These are phyloP conservation scores for Pisolithus orientalis DNA, from an alignment of 768 basidiomycete genomes.

Conservation along the genomic window DNA sequence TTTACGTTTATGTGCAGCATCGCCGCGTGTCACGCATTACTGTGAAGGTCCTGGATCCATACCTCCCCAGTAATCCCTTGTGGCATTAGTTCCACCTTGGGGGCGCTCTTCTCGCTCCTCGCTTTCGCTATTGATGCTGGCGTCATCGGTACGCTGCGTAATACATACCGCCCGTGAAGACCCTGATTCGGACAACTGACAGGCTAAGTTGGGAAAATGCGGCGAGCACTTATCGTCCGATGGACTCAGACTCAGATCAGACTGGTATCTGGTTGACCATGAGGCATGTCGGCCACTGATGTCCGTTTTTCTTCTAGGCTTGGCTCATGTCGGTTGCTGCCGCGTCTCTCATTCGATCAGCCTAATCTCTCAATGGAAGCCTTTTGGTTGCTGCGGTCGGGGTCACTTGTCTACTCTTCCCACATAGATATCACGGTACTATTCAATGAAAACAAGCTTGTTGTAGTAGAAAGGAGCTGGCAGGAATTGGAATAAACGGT, in stretches of 20 bases:
- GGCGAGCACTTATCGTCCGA: slow-evolving; percentile 3
- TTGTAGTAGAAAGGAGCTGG: too few relatives aligned
- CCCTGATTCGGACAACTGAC: slow-evolving; percentile 32
- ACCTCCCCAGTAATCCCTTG: slow-evolving; percentile 11
- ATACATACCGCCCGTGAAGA: slow-evolving; percentile 36
- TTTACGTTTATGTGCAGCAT: background rate
- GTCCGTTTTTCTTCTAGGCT: slow-evolving; percentile 25
- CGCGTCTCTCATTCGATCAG: slow-evolving; percentile 22
- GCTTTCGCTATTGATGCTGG: slow-evolving; percentile 50
- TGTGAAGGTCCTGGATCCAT: slow-evolving; percentile 28
- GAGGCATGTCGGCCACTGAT: background rate
- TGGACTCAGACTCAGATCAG: background rate
- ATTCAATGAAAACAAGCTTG: too few relatives aligned
- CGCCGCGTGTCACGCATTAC: background rate
- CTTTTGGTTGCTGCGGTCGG: background rate
- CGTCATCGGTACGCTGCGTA: slow-evolving; percentile 39
- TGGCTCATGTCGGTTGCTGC: slow-evolving; percentile 52
- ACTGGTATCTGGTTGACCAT: too few relatives aligned
- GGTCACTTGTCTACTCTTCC: background rate
- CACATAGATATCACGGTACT: too few relatives aligned
- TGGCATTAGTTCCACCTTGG: slow-evolving; percentile 27
- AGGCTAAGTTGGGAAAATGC: slow-evolving; percentile 43
- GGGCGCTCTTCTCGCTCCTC: slow-evolving; percentile 39
- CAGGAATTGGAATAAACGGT: too few relatives aligned
- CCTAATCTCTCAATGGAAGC: slow-evolving; percentile 10